Conservation (phyloP, 306 rosid genomes). For the Trifolium pratense region DNA sequence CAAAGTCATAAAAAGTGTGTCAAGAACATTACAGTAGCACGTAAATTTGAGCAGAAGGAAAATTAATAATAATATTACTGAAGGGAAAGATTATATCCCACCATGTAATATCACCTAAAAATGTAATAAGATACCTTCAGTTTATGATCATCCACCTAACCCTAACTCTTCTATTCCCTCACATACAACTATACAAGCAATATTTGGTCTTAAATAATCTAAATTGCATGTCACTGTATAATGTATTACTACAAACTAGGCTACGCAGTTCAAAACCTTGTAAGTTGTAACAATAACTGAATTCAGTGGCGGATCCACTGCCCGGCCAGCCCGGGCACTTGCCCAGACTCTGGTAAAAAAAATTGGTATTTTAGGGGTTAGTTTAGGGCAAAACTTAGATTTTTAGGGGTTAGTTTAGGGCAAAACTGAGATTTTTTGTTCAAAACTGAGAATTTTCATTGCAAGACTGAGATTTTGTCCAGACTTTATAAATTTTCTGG, state of each 20-base stretch:
- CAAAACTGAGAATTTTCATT: too few relatives aligned
- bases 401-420: too few relatives aligned
- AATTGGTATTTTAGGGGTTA: too few relatives aligned
- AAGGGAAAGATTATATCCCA: too few relatives aligned
- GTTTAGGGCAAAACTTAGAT: too few relatives aligned
- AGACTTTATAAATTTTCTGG: too few relatives aligned
- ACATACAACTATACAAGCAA: slow-evolving; percentile 6
- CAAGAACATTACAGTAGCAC: slow-evolving; percentile 25
- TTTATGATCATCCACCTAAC: slow-evolving; percentile 1
- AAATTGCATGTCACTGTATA: background rate
- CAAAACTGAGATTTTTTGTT: too few relatives aligned
- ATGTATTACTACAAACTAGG: background rate
- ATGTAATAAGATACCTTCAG: background rate
- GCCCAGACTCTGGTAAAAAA: too few relatives aligned
- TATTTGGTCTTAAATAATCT: slow-evolving; percentile 10
- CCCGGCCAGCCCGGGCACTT: too few relatives aligned
- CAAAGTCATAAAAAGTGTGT: slow-evolving; percentile 31
- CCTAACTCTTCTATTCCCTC: background rate
- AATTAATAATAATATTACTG: background rate
- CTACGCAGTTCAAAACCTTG: slow-evolving; percentile 28
- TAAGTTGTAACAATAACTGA: slow-evolving; percentile 12
- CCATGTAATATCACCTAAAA: background rate
- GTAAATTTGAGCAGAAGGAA: slow-evolving; percentile 26
- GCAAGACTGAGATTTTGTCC: too few relatives aligned
- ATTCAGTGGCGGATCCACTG: too few relatives aligned